Conservation (phyloP, 1,284 basidiomycete species). For the Laetiporus sulphureus region DNA sequence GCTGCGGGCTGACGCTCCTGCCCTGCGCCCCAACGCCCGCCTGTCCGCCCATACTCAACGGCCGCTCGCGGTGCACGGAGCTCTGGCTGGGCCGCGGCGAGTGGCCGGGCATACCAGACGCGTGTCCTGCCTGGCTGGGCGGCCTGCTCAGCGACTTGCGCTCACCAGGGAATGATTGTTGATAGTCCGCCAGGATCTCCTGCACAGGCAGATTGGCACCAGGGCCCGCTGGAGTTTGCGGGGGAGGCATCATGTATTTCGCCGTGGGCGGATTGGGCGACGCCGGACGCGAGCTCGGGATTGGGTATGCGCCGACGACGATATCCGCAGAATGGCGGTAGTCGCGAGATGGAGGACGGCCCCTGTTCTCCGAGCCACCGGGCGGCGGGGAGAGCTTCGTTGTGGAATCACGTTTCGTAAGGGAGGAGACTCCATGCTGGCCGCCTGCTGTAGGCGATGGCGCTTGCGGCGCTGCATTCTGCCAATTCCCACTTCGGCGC, state of each 20-base stretch:
- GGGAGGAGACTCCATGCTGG: slow-evolving; percentile 13
- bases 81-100: slow-evolving; percentile 1
- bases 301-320: slow-evolving; percentile 70
- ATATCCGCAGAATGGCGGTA: slow-evolving; percentile 62
- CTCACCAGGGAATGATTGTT: slow-evolving; percentile 86
- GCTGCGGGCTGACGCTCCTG: slow-evolving; percentile 58
- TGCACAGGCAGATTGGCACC: slow-evolving; percentile 50
- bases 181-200: slow-evolving; percentile 73
- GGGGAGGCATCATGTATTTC: slow-evolving; percentile 69
- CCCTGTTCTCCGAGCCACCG: slow-evolving; percentile 11
- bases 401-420: slow-evolving; percentile 11
- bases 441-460: slow-evolving; percentile 14
- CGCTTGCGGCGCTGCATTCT: slow-evolving; percentile 33
- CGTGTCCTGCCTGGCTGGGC: slow-evolving; percentile 21
- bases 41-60: slow-evolving; percentile 59
- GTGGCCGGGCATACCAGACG: slow-evolving; percentile 15
- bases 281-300: slow-evolving; percentile 51
- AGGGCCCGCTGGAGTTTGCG: slow-evolving; percentile 28
- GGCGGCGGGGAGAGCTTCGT: slow-evolving; percentile 19
- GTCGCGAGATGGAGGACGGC: slow-evolving; percentile 30
- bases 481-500: slow-evolving; percentile 47
- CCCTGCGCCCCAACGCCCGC: slow-evolving; percentile 76
- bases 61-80: slow-evolving; percentile 36
- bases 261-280: slow-evolving; percentile 70
- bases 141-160: slow-evolving; percentile 48